A percentile compares a stretch with the other conserved stretches of the same genome.
phyloP scores from a whole-genome alignment of 163 green algal species.

The Chloromonas sp. region DNA sequence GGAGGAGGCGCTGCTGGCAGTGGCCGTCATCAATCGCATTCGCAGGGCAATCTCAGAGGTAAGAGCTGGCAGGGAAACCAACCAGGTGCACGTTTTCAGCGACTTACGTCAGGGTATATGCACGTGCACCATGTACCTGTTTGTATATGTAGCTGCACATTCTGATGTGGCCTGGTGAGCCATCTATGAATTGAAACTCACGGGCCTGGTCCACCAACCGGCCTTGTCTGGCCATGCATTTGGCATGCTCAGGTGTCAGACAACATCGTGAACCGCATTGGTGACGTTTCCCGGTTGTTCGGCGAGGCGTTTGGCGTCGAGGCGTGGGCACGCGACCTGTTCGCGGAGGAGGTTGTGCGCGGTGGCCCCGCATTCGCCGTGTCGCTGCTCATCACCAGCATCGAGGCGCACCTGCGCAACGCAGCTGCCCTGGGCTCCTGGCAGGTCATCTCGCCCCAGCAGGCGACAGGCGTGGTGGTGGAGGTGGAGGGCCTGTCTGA shows the following conservation, averaged over 20 bases:
- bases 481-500: slow-evolving; percentile 71
- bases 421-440: slow-evolving; percentile 87
- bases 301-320: slow-evolving; percentile 73
- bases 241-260: slow-evolving; percentile 41
- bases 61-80: not conserved
- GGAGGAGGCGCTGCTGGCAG: slow-evolving; percentile 84
- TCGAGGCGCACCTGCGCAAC: slow-evolving; percentile 80
- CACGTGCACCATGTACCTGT: no score
- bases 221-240: no score
- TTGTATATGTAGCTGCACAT: no score
- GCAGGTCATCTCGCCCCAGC: slow-evolving; percentile 88
- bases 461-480: slow-evolving; percentile 66
- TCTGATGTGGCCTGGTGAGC: no score
- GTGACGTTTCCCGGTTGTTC: slow-evolving; percentile 47
- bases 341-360: slow-evolving; percentile 93
- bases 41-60: slow-evolving; percentile 50
- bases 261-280: slow-evolving; percentile 47
- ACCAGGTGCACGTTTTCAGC: no score
- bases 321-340: slow-evolving; percentile 78
- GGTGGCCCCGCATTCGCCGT: slow-evolving; percentile 90
- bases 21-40: slow-evolving; percentile 86
- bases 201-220: no score
- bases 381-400: slow-evolving; percentile 64
- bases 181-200: no score
- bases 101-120: no score